phyloP scores from a whole-genome alignment of 306 rosid genomes.

The Pyrus betulifolia region DNA sequence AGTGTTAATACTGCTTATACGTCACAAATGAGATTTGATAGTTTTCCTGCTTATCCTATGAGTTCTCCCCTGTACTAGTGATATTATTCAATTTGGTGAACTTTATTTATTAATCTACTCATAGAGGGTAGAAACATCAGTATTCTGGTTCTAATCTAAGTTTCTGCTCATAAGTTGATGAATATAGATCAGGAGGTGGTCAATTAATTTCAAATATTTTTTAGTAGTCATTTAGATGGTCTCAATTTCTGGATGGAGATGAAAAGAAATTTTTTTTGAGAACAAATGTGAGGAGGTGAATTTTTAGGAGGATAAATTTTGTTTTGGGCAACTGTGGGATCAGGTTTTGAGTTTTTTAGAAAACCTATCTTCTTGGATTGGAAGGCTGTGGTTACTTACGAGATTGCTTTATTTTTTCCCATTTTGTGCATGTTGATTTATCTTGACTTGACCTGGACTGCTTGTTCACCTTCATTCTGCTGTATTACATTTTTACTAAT shows the following conservation, averaged over 20 bases:
- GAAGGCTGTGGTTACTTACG: not conserved
- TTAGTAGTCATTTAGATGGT: not conserved
- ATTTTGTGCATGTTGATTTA: not conserved
- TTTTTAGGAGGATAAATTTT: not conserved
- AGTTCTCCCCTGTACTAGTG: not conserved
- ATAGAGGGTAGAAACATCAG: not conserved
- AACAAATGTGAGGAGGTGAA: not conserved
- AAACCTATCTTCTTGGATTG: not conserved
- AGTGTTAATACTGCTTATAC: not conserved
- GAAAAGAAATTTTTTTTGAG: not conserved
- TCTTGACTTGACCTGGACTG: not conserved
- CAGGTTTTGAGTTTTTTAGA: not conserved
- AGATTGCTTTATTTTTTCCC: not conserved
- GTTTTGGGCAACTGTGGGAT: not conserved
- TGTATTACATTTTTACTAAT: not conserved
- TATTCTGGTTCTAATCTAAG: conserved; percentile 1
- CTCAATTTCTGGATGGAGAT: not conserved
- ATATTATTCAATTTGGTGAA: not conserved
- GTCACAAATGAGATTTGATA: not conserved
- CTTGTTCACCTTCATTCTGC: not conserved
- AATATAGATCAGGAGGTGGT: not conserved
- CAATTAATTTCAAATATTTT: not conserved
- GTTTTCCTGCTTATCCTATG: not conserved
- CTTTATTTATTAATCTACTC: not conserved
- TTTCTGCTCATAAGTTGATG: not conserved